Percentiles rank a stretch among this genome's conserved stretches.
These are phyloP conservation scores for Entomortierella beljakovae DNA, from an alignment of 192 early-diverging fungal genomes.

Conservation along the genomic window DNA sequence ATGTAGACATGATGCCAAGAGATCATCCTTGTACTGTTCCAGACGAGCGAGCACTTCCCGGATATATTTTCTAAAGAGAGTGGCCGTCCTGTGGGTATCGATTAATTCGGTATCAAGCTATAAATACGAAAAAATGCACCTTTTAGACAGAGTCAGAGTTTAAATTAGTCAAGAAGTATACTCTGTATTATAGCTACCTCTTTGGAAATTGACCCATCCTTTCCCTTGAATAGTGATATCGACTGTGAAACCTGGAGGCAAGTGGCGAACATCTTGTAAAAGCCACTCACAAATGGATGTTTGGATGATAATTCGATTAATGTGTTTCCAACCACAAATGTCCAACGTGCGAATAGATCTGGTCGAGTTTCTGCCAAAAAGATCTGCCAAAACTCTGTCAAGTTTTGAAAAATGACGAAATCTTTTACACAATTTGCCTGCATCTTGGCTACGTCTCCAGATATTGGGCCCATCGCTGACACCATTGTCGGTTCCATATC, in stretches of 20 bases:
- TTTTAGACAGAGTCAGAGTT: neutral
- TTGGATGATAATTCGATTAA: constrained; percentile 63
- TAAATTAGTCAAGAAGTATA: neutral
- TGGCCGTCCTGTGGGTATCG: constrained; percentile 22
- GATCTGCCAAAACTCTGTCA: constrained; percentile 70
- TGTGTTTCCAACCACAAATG: constrained; percentile 63
- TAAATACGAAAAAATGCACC: neutral
- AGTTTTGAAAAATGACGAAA: constrained; percentile 75
- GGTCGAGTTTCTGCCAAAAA: constrained; percentile 59
- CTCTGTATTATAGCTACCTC: neutral
- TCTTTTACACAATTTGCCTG: constrained; percentile 70
- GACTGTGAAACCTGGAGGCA: constrained; percentile 58
- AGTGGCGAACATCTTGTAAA: constrained; percentile 74
- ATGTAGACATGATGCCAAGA: constrained; percentile 74
- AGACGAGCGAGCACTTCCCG: constrained; percentile 69
- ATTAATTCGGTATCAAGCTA: constrained; percentile 19
- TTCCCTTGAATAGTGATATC: constrained; percentile 44
- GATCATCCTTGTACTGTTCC: constrained; percentile 79
- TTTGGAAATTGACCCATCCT: neutral
- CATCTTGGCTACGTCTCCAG: constrained; percentile 64
- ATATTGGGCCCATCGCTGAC: constrained; percentile 23
- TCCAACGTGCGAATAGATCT: constrained; percentile 66
- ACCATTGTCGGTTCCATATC: neutral
- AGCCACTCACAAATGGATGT: constrained; percentile 77
- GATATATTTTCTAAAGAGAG: constrained; percentile 68